These are phyloP conservation scores for Mytilinidion resinicola DNA, from an alignment of 495 filamentous ascomycete genomes.

Conservation along the genomic window DNA sequence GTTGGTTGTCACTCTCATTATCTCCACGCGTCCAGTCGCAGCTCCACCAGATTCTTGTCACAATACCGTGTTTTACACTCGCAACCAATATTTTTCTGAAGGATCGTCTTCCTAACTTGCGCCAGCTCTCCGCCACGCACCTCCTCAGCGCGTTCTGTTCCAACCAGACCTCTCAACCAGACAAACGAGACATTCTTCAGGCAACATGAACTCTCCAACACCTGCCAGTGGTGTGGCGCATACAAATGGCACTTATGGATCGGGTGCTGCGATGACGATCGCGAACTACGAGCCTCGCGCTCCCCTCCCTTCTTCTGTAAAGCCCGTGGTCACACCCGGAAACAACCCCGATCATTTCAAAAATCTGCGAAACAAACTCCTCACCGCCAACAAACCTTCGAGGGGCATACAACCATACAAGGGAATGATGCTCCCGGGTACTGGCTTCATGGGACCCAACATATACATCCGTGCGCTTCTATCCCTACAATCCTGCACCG, in stretches of 20 bases:
- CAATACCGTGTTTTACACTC: neutral
- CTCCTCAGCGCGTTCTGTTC: slow-evolving; percentile 73
- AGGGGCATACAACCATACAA: slow-evolving; percentile 26
- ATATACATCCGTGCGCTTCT: slow-evolving; percentile 79
- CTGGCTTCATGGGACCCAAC: slow-evolving; percentile 64
- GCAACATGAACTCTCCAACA: slow-evolving; percentile 43
- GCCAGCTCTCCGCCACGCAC: slow-evolving; percentile 63
- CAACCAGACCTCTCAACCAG: slow-evolving; percentile 64
- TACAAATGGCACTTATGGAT: slow-evolving; percentile 30
- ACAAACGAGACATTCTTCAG: slow-evolving; percentile 51
- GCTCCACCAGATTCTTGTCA: neutral
- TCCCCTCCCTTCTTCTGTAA: slow-evolving; percentile 52
- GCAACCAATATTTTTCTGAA: neutral
- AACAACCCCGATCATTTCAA: slow-evolving; percentile 60
- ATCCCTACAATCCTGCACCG: slow-evolving; percentile 71
- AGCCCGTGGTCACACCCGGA: slow-evolving; percentile 62
- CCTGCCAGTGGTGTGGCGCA: slow-evolving; percentile 17
- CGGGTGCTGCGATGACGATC: slow-evolving; percentile 45
- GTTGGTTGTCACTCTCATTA: slow-evolving; percentile 26
- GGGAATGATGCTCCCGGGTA: slow-evolving; percentile 51
- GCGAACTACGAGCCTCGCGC: slow-evolving; percentile 54
- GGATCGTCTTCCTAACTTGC: neutral
- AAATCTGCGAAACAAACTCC: slow-evolving; percentile 38
- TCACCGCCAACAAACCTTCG: slow-evolving; percentile 19
- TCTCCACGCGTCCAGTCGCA: neutral